Conservation (phyloP, 1,284 basidiomycete genomes). For the Albatrellus sp. region DNA sequence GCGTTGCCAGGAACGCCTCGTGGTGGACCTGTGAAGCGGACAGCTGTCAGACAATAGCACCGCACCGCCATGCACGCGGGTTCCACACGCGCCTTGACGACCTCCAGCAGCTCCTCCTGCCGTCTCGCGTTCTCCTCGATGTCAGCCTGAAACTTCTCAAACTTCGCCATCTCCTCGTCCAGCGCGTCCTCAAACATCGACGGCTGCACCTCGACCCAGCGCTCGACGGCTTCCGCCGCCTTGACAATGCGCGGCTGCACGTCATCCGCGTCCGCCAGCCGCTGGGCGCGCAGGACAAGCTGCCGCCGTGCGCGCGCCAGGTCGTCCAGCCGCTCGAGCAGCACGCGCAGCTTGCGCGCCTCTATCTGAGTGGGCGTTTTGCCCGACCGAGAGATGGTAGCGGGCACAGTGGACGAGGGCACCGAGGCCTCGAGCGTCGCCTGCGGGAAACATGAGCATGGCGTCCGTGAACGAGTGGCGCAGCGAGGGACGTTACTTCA, state of each 20-base stretch:
- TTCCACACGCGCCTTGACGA: constrained; percentile 46
- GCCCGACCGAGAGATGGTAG: constrained; percentile 23
- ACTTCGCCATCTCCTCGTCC: constrained; percentile 72
- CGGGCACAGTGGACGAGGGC: constrained; percentile 46
- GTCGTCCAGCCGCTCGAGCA: constrained; percentile 76
- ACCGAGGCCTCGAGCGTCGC: constrained; percentile 54
- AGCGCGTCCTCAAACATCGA: constrained; percentile 80
- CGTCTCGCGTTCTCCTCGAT: constrained; percentile 47
- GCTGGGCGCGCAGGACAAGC: constrained; percentile 54
- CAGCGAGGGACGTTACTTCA: constrained; percentile 34
- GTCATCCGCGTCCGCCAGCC: constrained; percentile 62
- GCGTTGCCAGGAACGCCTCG: constrained; percentile 65
- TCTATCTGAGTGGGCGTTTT: constrained; percentile 35
- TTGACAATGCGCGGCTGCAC: constrained; percentile 60
- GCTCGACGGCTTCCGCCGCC: constrained; percentile 51
- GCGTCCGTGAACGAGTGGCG: not conserved
- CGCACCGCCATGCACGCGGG: not conserved
- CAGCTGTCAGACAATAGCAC: not conserved
- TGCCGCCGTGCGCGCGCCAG: constrained; percentile 49
- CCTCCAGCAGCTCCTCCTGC: constrained; percentile 55
- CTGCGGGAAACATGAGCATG: constrained; percentile 24
- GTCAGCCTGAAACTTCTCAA: constrained; percentile 60
- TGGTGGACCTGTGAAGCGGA: constrained; percentile 46
- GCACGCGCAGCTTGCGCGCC: constrained; percentile 64
- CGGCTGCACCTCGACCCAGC: constrained; percentile 64